Conservation (phyloP, 2,329 filamentous ascomycete species). For the Stemphylium lycopersici region DNA sequence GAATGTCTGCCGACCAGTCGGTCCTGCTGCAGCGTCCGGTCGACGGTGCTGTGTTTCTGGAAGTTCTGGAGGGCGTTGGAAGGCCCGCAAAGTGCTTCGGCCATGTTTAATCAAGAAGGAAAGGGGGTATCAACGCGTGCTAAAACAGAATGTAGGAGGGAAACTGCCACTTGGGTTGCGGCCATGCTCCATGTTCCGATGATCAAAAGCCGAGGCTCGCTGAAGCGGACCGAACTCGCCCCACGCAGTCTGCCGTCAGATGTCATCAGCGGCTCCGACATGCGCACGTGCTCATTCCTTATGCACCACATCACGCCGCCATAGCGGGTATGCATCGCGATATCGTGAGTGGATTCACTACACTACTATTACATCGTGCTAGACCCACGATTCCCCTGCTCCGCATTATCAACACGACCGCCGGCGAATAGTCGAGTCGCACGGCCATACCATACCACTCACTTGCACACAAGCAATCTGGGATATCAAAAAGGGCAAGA, state of each 20-base stretch:
- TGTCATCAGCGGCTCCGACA: constrained; percentile 2
- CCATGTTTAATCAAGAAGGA: constrained; percentile 54
- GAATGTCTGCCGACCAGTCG: constrained; percentile 63
- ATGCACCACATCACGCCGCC: neutral
- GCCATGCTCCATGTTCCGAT: constrained; percentile 2
- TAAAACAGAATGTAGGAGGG: constrained; percentile 12
- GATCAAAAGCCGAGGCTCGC: constrained; percentile 30
- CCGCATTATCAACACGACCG: neutral
- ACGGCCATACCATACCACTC: neutral
- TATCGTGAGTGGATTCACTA: too few relatives aligned
- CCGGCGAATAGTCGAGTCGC: constrained; percentile 6
- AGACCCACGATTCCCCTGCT: too few relatives aligned
- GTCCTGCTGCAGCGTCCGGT: constrained; percentile 76
- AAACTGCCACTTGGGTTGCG: neutral
- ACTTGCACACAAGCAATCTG: neutral
- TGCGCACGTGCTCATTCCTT: neutral
- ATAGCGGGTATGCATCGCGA: too few relatives aligned
- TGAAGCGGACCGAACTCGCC: constrained; percentile 15
- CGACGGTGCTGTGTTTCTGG: constrained; percentile 70
- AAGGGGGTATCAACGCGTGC: constrained; percentile 32
- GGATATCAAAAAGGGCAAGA: neutral
- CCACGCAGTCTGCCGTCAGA: constrained; percentile 10
- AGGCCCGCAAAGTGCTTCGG: constrained; percentile 73
- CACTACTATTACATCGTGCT: too few relatives aligned
- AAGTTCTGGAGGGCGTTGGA: constrained; percentile 77